These are phyloP conservation scores for Malassezia restricta DNA, from an alignment of 1,284 basidiomycete species.

Conservation along the genomic window DNA sequence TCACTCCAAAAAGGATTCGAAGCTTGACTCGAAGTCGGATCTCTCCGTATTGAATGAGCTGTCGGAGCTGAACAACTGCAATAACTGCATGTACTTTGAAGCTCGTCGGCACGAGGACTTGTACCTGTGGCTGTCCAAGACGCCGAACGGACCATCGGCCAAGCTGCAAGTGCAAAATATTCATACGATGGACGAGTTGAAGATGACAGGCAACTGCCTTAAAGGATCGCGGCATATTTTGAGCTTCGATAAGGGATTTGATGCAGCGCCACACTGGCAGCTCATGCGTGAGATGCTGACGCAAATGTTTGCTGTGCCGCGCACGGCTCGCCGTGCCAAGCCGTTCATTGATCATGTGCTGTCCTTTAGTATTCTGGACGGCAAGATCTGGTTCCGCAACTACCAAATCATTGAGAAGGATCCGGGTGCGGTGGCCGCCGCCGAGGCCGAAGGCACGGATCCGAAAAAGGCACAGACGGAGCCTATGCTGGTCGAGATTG, in stretches of 20 bases:
- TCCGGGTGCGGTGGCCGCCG: slow-evolving; percentile 48
- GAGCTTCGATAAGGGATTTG: slow-evolving; percentile 84
- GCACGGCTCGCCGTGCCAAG: slow-evolving; percentile 75
- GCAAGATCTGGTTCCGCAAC: slow-evolving; percentile 98
- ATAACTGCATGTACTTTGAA: slow-evolving; percentile 95
- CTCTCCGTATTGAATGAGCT: slow-evolving; percentile 87
- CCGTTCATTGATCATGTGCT: slow-evolving; percentile 97
- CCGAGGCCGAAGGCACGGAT: slow-evolving; percentile 51
- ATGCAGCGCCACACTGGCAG: slow-evolving; percentile 73
- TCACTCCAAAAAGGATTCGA: slow-evolving; percentile 71
- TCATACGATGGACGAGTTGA: slow-evolving; percentile 99
- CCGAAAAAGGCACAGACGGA: slow-evolving; percentile 21
- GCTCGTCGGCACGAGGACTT: slow-evolving; percentile 78
- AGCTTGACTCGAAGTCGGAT: slow-evolving; percentile 87
- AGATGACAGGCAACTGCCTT: slow-evolving; percentile 98
- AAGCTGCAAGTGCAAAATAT: slow-evolving; percentile 97
- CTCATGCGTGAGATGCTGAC: slow-evolving; percentile 91
- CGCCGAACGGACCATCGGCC: slow-evolving; percentile 91
- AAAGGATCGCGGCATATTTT: slow-evolving; percentile 86
- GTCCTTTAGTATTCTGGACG: slow-evolving; percentile 86
- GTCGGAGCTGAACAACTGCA: slow-evolving; percentile 94
- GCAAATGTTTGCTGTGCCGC: slow-evolving; percentile 88
- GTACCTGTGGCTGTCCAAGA: slow-evolving; percentile 92
- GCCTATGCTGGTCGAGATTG: slow-evolving; percentile 54
- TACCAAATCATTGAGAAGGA: slow-evolving; percentile 64